Evolutionary conservation across 2,329 filamentous ascomycete species (phyloP).

Genomic region (Alternaria metachromatica): DNA sequence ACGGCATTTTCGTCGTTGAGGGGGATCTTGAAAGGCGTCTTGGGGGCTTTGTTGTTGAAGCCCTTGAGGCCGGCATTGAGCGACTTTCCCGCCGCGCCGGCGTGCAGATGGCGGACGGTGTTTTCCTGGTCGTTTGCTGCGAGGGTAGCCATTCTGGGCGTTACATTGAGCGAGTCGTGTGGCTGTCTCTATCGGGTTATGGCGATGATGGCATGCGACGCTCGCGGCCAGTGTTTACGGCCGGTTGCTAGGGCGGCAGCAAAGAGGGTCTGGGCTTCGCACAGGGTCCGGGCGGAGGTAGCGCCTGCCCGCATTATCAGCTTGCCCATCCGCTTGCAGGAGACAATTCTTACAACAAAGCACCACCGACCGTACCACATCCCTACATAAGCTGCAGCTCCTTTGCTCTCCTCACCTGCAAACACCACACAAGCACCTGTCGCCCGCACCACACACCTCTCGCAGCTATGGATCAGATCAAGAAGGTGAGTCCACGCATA

Average conservation of each 20-base stretch:
- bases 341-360: constrained; percentile 35
- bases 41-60: constrained; percentile 70
- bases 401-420: constrained; percentile 6
- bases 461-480: constrained; percentile 79
- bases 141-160: constrained; percentile 69
- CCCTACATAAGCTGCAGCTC: constrained; percentile 12
- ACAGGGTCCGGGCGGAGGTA: constrained; percentile 21
- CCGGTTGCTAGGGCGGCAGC: constrained; percentile 32
- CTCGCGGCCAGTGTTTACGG: constrained; percentile 33
- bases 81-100: constrained; percentile 73
- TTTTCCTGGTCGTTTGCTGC: constrained; percentile 85
- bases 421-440: constrained; percentile 6
- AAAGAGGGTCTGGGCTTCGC: constrained; percentile 17
- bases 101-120: constrained; percentile 75
- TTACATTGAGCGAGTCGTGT: constrained; percentile 40
- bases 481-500: constrained; percentile 72
- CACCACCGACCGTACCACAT: constrained; percentile 13
- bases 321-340: constrained; percentile 20
- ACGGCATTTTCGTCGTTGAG: constrained; percentile 87
- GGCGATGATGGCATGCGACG: background rate
- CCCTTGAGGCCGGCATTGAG: constrained; percentile 69
- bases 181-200: constrained; percentile 11
- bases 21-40: constrained; percentile 80
- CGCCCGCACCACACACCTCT: constrained; percentile 13
- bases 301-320: constrained; percentile 39